These are phyloP conservation scores for Gynochthodes officinalis DNA, from an alignment of 257 asterid genomes.

Conservation along the genomic window DNA sequence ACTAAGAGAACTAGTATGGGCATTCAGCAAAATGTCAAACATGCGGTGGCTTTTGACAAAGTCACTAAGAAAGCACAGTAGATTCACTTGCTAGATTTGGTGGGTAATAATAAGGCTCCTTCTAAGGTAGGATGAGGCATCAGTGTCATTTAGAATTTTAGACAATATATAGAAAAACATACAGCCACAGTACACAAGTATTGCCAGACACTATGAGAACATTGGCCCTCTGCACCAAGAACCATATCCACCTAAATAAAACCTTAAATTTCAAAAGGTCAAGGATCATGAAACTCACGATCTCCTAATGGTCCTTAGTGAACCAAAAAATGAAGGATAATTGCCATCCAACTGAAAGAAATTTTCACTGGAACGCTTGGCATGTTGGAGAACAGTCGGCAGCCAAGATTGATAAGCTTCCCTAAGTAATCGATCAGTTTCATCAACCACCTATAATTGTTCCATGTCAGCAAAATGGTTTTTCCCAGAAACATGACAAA, in stretches of 20 bases:
- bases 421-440: conserved; percentile 85
- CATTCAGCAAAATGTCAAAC: background rate
- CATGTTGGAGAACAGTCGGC: conserved; percentile 69
- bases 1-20: background rate
- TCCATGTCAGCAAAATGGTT: conserved; percentile 8
- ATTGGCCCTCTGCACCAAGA: conserved; percentile 51
- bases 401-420: conserved; percentile 95
- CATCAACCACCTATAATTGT: conserved; percentile 74
- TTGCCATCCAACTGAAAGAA: conserved; percentile 18
- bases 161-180: background rate
- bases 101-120: background rate
- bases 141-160: conserved; percentile 3
- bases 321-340: conserved; percentile 38
- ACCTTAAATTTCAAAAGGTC: background rate
- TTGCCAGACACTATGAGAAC: background rate
- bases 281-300: conserved; percentile 45
- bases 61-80: background rate
- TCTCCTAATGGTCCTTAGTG: conserved; percentile 72
- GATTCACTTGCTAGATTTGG: background rate
- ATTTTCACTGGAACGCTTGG: conserved; percentile 37
- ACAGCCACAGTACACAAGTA: background rate
- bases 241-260: conserved; percentile 10
- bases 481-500: background rate
- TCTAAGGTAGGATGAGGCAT: background rate
- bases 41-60: background rate